Conservation (phyloP, 108 stramenopile genomes). For the Skeletonema grethae region DNA sequence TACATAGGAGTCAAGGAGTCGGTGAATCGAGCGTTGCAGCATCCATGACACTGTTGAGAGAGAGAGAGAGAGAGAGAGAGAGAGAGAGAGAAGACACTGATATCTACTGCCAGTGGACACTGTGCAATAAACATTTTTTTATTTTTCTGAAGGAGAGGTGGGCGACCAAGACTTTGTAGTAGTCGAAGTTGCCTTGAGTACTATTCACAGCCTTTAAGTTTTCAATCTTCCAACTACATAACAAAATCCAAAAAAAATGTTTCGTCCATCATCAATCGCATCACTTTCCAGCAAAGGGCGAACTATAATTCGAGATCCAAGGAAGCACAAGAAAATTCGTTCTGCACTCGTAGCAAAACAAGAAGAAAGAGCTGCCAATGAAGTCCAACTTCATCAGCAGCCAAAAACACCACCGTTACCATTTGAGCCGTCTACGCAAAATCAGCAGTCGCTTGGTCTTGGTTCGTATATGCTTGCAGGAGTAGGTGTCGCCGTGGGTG, state of each 20-base stretch:
- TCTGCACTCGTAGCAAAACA: not conserved
- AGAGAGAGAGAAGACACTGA: too few relatives aligned
- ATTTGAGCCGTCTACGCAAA: slow-evolving; percentile 57
- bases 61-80: too few relatives aligned
- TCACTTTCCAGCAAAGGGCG: slow-evolving; percentile 26
- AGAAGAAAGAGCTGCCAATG: not conserved
- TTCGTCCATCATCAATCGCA: slow-evolving; percentile 11
- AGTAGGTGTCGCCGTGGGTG: slow-evolving; percentile 71
- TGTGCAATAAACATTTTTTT: too few relatives aligned
- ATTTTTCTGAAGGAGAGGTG: too few relatives aligned
- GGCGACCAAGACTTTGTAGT: too few relatives aligned
- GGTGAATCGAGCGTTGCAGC: too few relatives aligned
- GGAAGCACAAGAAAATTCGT: slow-evolving; percentile 40
- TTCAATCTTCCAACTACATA: too few relatives aligned
- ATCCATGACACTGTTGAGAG: too few relatives aligned
- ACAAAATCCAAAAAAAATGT: not conserved
- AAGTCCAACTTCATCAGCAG: slow-evolving; percentile 20
- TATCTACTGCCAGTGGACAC: too few relatives aligned
- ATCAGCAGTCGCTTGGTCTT: slow-evolving; percentile 66
- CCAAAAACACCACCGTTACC: slow-evolving; percentile 37
- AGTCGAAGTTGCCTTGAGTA: too few relatives aligned
- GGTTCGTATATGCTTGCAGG: slow-evolving; percentile 78
- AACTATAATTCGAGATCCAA: slow-evolving; percentile 68
- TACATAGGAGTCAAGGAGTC: too few relatives aligned
- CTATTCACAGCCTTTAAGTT: too few relatives aligned